Evolutionary conservation across 2,329 filamentous ascomycete species (phyloP), one percentile per base, ranked within the genome.

Genomic region (Atkinsonella hypoxylon): DNA sequence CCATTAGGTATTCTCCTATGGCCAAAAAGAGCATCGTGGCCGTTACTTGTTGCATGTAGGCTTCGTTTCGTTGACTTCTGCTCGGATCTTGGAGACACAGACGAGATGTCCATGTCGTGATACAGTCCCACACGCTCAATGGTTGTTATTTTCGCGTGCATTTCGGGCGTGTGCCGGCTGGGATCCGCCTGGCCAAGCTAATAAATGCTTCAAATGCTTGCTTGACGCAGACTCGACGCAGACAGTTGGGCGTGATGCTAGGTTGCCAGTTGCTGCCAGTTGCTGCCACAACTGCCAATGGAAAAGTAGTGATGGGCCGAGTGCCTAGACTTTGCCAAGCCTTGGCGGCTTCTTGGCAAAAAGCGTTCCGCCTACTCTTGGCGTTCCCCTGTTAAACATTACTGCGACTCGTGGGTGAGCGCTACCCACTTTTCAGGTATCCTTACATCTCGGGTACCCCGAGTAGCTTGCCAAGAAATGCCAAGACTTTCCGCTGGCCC

Each of bases 401-500:
- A 26, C 31, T 44, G 38, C 48, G 2, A 36, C 4, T 36, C 11
- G 15, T 13, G 34, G 34, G 43, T 13, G 11, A 12, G 18, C 11
- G 22, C 43, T 7, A 0, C 2, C 2, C n/a, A 17, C 3, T 1
- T 1, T 2, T 0, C 0, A 13, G 51, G 20, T 59, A 58, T 54
- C 34, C 40, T 15, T 8, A 22, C 26, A 50, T 46, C 17, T 9
- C 18, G 38, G 30, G 18, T 62, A 64, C 64, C 45, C 58, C 15
- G 18, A 13, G 2, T 36, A 49, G 41, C 22, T 55, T 56, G 58
- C 59, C 63, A 65, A 66, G 62, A 47, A 61, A 49, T 44, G 65
- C 65, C 65, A 67, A 67, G 64, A 57, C 56, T 56, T 67, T 62
- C 65, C 65, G 66, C 64, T 66, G 61, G 60, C 64, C 66, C 64